Base-by-base conservation (phyloP, 495 filamentous ascomycete species). In the Elaphomyces granulatus region DNA sequence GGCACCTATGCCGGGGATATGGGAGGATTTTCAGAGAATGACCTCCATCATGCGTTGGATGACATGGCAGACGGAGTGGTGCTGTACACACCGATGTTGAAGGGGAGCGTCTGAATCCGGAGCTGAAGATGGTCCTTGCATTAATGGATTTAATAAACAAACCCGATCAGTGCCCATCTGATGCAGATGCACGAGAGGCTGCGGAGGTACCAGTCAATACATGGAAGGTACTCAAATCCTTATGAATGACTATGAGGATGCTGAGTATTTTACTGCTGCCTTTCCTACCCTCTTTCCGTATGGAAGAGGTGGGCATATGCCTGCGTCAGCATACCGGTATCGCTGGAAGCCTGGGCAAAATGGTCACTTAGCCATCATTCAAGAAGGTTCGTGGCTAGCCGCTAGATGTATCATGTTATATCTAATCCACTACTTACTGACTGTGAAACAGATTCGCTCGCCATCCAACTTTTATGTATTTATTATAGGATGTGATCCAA, bases 251-350 rank as follows among this genome's bases (percentile, higher is more conserved):
- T 51, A 37, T 41, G 1, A 15, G 3, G 45, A 45, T 21, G 37
- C 45, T 20, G 19, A 23, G 30, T 51, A 51, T 33, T 40, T 47
- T 12, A 47, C 41, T 30, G 17, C 35, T 21, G 48, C 45, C 7
- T 51, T 51, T 23, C 48, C 45, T 0, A 45, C 48, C n/a, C 30
- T 47, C 8, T 51, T 51, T 19, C 48, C 48, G 14, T 4, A 10
- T 9, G 48, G 48, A 3, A 21, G 45, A 28, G 38, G 48, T 4
- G 48, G 48, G 17, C 45, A 51, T 41, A 34, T 51, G n/a, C n/a
- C n/a, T n/a, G n/a, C n/a, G n/a, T n/a, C n/a, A 9, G 45, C 47
- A 12, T n/a, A n/a, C n/a, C 45, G 15, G 35, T 51, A 3, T 51
- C 48, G 8, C 18, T 45, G 3, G 16, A 2, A 10, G 9, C 41